Percentiles rank a stretch among this genome's conserved stretches.
phyloP scores from a whole-genome alignment of 2,329 filamentous ascomycete genomes.

The Didymella pomorum region DNA sequence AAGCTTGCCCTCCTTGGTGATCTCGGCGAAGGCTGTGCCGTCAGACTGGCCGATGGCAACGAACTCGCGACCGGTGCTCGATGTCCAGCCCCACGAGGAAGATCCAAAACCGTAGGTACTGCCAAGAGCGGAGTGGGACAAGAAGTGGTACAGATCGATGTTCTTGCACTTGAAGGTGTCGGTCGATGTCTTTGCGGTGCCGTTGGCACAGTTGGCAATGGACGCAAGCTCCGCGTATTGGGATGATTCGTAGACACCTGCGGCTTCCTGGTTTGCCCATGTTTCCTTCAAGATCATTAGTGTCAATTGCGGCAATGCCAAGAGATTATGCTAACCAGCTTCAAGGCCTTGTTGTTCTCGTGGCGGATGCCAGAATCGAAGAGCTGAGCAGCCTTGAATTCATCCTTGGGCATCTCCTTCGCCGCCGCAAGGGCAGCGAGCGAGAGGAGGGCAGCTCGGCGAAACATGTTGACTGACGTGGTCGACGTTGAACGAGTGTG shows the following conservation, averaged over 20 bases:
- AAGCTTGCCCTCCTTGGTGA: slow-evolving; percentile 60
- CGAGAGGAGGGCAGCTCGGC: slow-evolving; percentile 42
- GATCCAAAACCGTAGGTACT: slow-evolving; percentile 55
- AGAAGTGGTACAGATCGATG: slow-evolving; percentile 65
- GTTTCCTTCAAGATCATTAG: slow-evolving; percentile 46
- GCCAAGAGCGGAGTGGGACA: slow-evolving; percentile 63
- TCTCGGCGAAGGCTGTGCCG: slow-evolving; percentile 63
- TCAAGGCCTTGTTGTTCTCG: slow-evolving; percentile 47
- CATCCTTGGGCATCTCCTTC: slow-evolving; percentile 48
- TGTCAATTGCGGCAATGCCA: background rate
- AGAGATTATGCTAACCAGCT: slow-evolving; percentile 33
- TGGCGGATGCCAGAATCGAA: slow-evolving; percentile 53
- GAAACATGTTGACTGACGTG: slow-evolving; percentile 36
- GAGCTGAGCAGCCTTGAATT: slow-evolving; percentile 44
- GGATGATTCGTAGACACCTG: slow-evolving; percentile 44
- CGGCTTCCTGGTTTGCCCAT: slow-evolving; percentile 46
- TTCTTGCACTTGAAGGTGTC: slow-evolving; percentile 53
- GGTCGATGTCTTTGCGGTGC: slow-evolving; percentile 45
- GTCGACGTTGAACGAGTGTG: slow-evolving; percentile 13
- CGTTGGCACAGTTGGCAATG: slow-evolving; percentile 48
- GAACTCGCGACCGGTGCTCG: slow-evolving; percentile 62
- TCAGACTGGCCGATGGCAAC: slow-evolving; percentile 63
- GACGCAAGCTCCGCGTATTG: slow-evolving; percentile 47
- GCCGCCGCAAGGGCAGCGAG: slow-evolving; percentile 46
- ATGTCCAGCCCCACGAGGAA: slow-evolving; percentile 63